These are phyloP conservation scores for Wallacemonas rigidus DNA, from an alignment of 208 protist genomes.

Conservation along the genomic window DNA sequence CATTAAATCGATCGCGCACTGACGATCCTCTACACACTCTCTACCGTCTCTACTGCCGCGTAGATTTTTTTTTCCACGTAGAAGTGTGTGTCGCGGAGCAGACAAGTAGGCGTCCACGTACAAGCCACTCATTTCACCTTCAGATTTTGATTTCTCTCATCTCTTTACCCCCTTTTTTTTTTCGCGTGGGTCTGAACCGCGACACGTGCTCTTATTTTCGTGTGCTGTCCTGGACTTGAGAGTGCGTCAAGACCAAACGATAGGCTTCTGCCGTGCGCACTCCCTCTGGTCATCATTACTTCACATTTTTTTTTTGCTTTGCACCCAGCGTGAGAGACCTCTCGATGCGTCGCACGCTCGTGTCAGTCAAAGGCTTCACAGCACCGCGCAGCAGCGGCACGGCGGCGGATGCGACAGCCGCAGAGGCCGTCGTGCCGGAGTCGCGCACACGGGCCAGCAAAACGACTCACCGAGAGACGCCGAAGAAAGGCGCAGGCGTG, in stretches of 20 bases:
- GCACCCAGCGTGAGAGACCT: no score
- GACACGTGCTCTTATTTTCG: conserved; percentile 16
- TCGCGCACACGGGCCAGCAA: background rate
- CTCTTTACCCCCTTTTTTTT: conserved; percentile 4
- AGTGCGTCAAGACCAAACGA: no score
- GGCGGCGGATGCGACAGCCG: conserved; percentile 1
- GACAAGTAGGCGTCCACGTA: no score
- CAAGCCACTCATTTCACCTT: background rate
- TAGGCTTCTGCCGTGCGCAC: no score
- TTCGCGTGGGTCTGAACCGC: background rate
- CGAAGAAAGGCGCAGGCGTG: background rate
- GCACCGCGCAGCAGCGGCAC: conserved; percentile 34
- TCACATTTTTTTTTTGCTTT: background rate
- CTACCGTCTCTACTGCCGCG: no score
- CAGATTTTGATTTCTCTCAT: background rate
- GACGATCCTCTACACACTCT: no score
- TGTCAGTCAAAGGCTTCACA: conserved; percentile 45
- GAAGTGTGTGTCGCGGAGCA: no score
- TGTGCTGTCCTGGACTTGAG: background rate
- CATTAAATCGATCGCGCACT: no score
- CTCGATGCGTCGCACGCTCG: conserved; percentile 47
- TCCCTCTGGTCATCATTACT: no score
- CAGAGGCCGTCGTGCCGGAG: no score
- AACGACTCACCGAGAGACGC: background rate
- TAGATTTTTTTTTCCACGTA: no score